These are phyloP conservation scores for Ogataea wickerhamii DNA, from an alignment of 805 yeast genomes.

Conservation along the genomic window DNA sequence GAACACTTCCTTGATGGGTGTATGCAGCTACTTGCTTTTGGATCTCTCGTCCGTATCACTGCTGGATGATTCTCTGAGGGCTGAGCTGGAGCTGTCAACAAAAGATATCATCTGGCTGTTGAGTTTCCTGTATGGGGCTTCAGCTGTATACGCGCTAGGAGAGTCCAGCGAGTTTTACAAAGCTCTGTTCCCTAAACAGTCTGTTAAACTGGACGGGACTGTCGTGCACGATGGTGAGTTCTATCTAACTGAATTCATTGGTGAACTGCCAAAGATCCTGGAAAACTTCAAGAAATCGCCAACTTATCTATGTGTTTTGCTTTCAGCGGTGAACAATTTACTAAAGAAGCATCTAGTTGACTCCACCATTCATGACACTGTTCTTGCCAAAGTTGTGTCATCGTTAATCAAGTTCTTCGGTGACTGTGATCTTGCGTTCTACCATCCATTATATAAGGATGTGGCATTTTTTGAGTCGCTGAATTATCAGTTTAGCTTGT, in stretches of 20 bases:
- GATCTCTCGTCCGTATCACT: constrained; percentile 39
- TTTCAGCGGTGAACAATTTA: constrained; percentile 13
- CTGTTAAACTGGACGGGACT: constrained; percentile 8
- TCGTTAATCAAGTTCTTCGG: constrained; percentile 20
- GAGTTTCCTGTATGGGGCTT: constrained; percentile 40
- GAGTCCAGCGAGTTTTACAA: constrained; percentile 16
- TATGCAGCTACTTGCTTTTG: constrained; percentile 39
- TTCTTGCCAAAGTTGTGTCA: constrained; percentile 9
- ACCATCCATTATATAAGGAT: constrained; percentile 5
- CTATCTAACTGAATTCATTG: constrained; percentile 16
- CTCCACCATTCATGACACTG: constrained; percentile 13
- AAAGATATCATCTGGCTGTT: constrained; percentile 34
- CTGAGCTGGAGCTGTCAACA: constrained; percentile 20
- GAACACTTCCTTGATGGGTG: constrained; percentile 35
- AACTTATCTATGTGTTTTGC: constrained; percentile 10
- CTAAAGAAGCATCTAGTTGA: constrained; percentile 16
- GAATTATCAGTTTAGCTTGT: constrained; percentile 14
- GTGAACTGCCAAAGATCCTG: constrained; percentile 18
- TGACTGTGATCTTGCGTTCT: constrained; percentile 16
- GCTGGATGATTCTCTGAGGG: constrained; percentile 32
- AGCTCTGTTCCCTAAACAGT: constrained; percentile 15
- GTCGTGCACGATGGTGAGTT: constrained; percentile 14
- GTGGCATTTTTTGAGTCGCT: constrained; percentile 20
- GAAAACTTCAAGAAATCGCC: constrained; percentile 12
- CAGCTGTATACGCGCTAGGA: constrained; percentile 29